Conservation (phyloP, 257 asterid genomes). For the Nicotiana attenuata region DNA sequence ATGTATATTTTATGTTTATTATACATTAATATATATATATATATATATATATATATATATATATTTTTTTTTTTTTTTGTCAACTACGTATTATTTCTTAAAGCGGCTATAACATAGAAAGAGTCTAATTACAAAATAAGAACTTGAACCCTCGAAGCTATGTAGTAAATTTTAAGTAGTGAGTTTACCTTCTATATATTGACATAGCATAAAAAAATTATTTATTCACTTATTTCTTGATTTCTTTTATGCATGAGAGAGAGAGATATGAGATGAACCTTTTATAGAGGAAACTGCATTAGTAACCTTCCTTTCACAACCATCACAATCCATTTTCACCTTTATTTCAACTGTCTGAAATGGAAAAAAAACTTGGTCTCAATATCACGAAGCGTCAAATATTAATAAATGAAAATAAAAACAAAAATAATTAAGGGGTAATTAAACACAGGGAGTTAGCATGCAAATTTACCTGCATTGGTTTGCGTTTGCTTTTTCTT, state of each 20-base stretch:
- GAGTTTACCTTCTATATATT: no score
- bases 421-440: background rate
- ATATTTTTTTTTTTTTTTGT: no score
- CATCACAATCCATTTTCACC: constrained; percentile 81
- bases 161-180: no score
- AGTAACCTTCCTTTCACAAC: constrained; percentile 60
- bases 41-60: no score
- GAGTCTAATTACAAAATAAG: no score
- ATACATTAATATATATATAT: no score
- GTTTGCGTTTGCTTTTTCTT: constrained; percentile 45
- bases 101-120: no score
- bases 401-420: background rate
- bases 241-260: background rate
- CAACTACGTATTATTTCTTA: no score
- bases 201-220: background rate
- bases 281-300: constrained; percentile 51
- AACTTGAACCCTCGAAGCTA: no score
- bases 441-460: no score
- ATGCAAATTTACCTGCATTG: constrained; percentile 36
- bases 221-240: no score
- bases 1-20: no score
- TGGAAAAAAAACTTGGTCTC: background rate
- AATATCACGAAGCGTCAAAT: background rate
- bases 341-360: constrained; percentile 62
- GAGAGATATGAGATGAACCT: constrained; percentile 27